Evolutionary conservation across 352 stramenopile genomes (phyloP), one percentile per base, ranked within the genome.

Genomic region (Paralagenidium karlingii): DNA sequence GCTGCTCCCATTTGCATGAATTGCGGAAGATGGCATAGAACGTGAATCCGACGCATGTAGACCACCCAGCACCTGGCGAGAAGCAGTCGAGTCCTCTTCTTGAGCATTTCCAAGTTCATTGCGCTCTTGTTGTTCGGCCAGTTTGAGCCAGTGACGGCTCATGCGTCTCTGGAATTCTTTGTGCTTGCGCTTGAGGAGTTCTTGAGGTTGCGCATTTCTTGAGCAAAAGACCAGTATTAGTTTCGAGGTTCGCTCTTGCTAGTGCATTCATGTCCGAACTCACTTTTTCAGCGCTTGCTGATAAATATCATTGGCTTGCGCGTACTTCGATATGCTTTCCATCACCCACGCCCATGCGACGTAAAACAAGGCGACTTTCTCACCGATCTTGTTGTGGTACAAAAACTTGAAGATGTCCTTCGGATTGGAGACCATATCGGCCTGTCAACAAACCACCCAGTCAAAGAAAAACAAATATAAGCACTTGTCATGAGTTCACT

Each of bases 351-450:
- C 38, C 45, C 45, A 53, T 19, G 39, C 45, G 27, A 53, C 40
- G 38, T 53, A 53, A 28, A 53, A 53, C 19, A 53, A 39, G 9
- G 45, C 38, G 5, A 53, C 21, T 18, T 53, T 41, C 27, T 53
- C 34, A 10, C 45, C 45, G 41, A 53, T 53, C 24, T 49, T 49
- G 42, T 47, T 49, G 24, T 53, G 41, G 37, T 53, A 43, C 12
- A 53, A 31, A 29, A 43, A 53, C 28, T 43, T 49, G 15, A 53
- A 53, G 8, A 53, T 28, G 8, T 53, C 45, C 20, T 40, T 30
- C 3, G 45, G 45, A 19, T 53, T 49, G 15, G 38, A 22, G 13
- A 47, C 31, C 10, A 31, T 26, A 13, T 53, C 42, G n/a, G 36
- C 36, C 45, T 53, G 7, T 36, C 13, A 33, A 5, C 51, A 16